Base-by-base conservation (phyloP, 805 yeast genomes). In the Saccharomycopsis sp. region DNA sequence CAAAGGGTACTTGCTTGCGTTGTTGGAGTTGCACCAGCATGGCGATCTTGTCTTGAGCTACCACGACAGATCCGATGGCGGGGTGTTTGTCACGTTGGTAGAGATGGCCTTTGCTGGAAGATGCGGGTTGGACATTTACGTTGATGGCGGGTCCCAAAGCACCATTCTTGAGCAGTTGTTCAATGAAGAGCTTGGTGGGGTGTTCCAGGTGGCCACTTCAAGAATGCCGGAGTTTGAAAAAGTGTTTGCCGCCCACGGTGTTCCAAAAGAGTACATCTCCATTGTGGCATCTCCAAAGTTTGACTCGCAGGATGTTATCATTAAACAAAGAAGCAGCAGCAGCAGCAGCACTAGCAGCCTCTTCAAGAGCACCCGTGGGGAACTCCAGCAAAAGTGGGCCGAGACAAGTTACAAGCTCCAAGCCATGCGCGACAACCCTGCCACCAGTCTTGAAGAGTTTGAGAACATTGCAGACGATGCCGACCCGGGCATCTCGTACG, bases 51-150 rank as follows among this genome's bases (percentile, higher is more conserved):
- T 92, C 10, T 69, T 79, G 56, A 83, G 96, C 3, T 92, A 92
- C 65, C 98, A 92, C 58, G 98, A 92, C 61, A 71, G 89, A 55
- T 84, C 95, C 17, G 98, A 92, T 61, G 98, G 98, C 71, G 98
- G 98, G 57, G 68, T 89, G 56, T 65, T 88, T 44, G 78, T 82
- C 33, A 79, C 97, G 7, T 66, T 84, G 34, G 64, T 81, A 33
- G 98, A 92, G 66, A 92, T 92, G 97, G 95, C 96, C 0, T 92
- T 92, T 64, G 95, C 97, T 34, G 88, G 89, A 23, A 78, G 96
- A 65, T 73, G 77, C 39, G 98, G 98, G 49, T 58, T 88, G 43
- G 71, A 77, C 39, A 63, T 88, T 41, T 58, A 63, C 27, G 46
- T 80, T 29, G 53, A 56, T 15, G 58, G 64, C 8, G 52, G 55